phyloP scores from a whole-genome alignment of 176 grass and related monocot genomes.

The Cocos nucifera region DNA sequence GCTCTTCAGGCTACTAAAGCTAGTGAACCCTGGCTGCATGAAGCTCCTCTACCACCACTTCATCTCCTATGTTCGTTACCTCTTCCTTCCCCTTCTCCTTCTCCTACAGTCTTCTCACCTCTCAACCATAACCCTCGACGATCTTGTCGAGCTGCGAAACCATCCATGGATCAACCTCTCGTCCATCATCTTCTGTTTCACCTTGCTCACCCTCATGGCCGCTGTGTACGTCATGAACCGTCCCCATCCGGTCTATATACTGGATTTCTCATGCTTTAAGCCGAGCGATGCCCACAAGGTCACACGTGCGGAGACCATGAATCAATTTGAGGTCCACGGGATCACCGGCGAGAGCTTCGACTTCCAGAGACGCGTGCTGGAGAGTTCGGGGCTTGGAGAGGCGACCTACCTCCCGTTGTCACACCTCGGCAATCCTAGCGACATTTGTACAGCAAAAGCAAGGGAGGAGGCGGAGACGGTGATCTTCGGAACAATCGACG shows the following conservation, averaged over 20 bases:
- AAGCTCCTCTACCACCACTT: conserved; percentile 10
- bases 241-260: background rate
- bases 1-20: conserved; percentile 25
- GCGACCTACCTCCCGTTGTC: conserved; percentile 2
- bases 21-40: background rate
- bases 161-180: too few species aligned
- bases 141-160: background rate
- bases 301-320: background rate
- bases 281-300: background rate
- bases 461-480: conserved; percentile 11
- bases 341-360: background rate
- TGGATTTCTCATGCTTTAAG: conserved; percentile 12
- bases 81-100: background rate
- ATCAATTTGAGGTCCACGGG: background rate
- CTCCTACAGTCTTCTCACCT: background rate
- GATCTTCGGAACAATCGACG: conserved; percentile 3
- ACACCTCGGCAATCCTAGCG: background rate
- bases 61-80: background rate
- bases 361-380: conserved; percentile 12
- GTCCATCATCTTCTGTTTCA: background rate
- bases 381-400: conserved; percentile 9
- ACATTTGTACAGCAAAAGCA: background rate
- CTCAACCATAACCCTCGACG: background rate
- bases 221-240: background rate
- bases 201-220: background rate